phyloP scores from a whole-genome alignment of 345 rosid species.

The Salix dunnii region DNA sequence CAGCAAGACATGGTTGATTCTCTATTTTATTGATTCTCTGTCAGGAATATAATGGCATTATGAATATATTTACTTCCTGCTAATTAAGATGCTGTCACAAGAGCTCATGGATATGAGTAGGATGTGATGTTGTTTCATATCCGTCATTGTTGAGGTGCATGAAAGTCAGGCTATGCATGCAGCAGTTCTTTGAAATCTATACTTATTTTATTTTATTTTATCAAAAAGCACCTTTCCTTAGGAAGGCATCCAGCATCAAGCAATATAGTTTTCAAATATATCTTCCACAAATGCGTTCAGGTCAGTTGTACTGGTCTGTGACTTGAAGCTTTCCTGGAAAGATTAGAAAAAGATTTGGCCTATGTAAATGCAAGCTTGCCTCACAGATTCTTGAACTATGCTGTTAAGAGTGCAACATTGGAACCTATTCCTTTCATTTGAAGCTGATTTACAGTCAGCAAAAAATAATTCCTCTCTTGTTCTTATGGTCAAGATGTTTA shows the following conservation, averaged over 20 bases:
- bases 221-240: not conserved
- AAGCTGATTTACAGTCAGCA: not conserved
- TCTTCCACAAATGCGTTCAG: not conserved
- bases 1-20: not conserved
- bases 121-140: not conserved
- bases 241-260: not conserved
- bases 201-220: too few relatives aligned
- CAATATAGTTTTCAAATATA: not conserved
- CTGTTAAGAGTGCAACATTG: not conserved
- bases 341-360: not conserved
- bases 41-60: not conserved
- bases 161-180: too few relatives aligned
- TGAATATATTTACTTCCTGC: not conserved
- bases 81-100: not conserved
- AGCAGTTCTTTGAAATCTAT: too few relatives aligned
- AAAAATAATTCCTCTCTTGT: not conserved
- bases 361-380: not conserved
- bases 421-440: not conserved
- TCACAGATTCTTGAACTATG: not conserved
- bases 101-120: not conserved
- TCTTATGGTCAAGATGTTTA: not conserved
- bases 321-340: not conserved
- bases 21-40: not conserved
- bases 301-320: not conserved
- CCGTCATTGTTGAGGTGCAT: too few relatives aligned